A percentile compares a stretch with the other conserved stretches of the same genome.
Evolutionary conservation across 768 basidiomycete genomes (phyloP).

Genomic region (Roridomyces roridus): DNA sequence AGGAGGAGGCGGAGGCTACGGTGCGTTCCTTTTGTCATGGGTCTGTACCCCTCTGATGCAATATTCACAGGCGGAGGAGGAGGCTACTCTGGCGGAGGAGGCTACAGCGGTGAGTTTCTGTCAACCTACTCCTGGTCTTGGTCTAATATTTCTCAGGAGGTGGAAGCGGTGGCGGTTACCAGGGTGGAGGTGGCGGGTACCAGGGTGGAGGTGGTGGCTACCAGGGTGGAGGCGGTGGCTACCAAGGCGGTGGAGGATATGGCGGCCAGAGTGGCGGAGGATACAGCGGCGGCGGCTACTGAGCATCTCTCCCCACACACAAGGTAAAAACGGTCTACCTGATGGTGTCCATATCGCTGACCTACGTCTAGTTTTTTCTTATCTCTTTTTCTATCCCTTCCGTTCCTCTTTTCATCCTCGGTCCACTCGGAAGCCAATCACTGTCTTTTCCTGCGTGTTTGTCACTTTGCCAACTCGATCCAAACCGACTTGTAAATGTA

Average conservation of each 20-base stretch:
- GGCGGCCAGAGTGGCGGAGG: constrained; percentile 21
- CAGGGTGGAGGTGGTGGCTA: constrained; percentile 30
- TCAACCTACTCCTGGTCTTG: neutral
- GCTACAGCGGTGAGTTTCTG: constrained; percentile 14
- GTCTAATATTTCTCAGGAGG: too few relatives aligned
- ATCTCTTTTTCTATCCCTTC: neutral
- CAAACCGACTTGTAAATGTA: constrained; percentile 55
- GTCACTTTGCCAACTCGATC: constrained; percentile 35
- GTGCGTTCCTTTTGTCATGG: constrained; percentile 13
- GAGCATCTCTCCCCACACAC: too few relatives aligned
- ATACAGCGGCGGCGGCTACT: constrained; percentile 16
- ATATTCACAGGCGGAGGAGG: constrained; percentile 36
- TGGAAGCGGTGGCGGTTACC: neutral
- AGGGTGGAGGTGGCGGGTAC: constrained; percentile 23
- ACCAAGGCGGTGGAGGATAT: constrained; percentile 34
- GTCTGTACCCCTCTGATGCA: constrained; percentile 16
- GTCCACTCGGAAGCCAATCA: constrained; percentile 42
- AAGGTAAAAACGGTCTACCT: constrained; percentile 6
- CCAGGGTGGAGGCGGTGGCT: constrained; percentile 37
- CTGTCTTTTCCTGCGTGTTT: constrained; percentile 45
- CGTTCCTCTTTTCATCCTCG: constrained; percentile 24
- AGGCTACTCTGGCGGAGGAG: constrained; percentile 31
- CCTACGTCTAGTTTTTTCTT: neutral
- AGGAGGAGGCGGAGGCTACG: constrained; percentile 29
- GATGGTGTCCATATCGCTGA: too few relatives aligned